These are phyloP conservation scores for Scalesia atractyloides DNA, from an alignment of 129 eudicot genomes.

Conservation along the genomic window DNA sequence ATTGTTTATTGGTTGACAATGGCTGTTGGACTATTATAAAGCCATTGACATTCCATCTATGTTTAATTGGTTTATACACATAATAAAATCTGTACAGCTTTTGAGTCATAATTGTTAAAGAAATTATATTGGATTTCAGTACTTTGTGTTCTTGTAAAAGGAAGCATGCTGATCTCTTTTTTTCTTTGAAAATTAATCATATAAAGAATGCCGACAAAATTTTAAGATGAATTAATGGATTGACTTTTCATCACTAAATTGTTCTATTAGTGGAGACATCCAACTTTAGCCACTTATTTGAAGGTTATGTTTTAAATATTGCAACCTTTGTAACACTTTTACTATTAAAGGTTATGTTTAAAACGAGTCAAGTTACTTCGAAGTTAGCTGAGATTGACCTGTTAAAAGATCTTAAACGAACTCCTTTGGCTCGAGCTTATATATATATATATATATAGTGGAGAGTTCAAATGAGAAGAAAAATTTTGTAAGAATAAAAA, in stretches of 20 bases:
- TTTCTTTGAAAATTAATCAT: neutral
- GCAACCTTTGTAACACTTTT: neutral
- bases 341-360: neutral
- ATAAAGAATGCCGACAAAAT: slow-evolving; percentile 16
- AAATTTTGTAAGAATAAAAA: too few species aligned
- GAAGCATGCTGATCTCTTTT: slow-evolving; percentile 34
- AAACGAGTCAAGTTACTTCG: too few species aligned
- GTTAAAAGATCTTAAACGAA: too few species aligned
- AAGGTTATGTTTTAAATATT: neutral
- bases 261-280: too few species aligned
- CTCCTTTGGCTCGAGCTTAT: too few species aligned
- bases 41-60: slow-evolving; percentile 38
- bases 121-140: neutral
- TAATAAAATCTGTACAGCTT: slow-evolving; percentile 2
- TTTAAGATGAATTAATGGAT: slow-evolving; percentile 6
- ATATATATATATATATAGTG: too few species aligned
- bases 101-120: neutral
- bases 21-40: slow-evolving; percentile 29
- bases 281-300: too few species aligned
- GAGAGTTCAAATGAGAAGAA: too few species aligned
- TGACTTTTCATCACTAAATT: neutral
- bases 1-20: slow-evolving; percentile 28
- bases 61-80: neutral
- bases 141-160: slow-evolving; percentile 15
- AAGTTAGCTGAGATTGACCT: too few species aligned